These are phyloP conservation scores for Alternaria ethzedia DNA, from an alignment of 2,329 filamentous ascomycete species.

Conservation along the genomic window DNA sequence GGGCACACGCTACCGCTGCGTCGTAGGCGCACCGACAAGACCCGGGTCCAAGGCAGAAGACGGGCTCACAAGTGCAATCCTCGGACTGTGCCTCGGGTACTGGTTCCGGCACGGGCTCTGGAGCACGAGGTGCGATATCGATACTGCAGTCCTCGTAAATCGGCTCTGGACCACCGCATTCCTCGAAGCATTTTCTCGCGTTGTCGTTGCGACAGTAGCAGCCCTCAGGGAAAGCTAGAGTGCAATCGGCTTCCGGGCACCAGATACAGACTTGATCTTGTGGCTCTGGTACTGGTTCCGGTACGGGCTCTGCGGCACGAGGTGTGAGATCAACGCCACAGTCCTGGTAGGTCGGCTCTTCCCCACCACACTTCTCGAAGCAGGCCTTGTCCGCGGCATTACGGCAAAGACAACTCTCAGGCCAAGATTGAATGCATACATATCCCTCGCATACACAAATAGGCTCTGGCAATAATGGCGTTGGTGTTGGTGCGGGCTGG, in stretches of 20 bases:
- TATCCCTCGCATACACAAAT: slow-evolving; percentile 24
- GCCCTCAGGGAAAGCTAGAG: slow-evolving; percentile 29
- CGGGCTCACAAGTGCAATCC: no score
- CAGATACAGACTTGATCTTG: slow-evolving; percentile 19
- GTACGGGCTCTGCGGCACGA: background rate
- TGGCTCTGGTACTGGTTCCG: background rate
- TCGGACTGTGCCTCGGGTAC: background rate
- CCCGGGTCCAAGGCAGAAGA: slow-evolving; percentile 23
- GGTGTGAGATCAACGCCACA: background rate
- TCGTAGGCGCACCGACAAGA: slow-evolving; percentile 38
- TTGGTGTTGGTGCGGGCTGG: background rate
- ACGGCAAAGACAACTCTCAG: background rate
- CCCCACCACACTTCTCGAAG: background rate
- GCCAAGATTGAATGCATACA: slow-evolving; percentile 12
- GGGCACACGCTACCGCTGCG: slow-evolving; percentile 27
- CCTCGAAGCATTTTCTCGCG: slow-evolving; percentile 28
- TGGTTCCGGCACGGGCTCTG: background rate
- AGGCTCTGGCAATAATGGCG: background rate
- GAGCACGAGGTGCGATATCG: background rate
- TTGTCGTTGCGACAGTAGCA: slow-evolving; percentile 36
- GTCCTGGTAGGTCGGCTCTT: background rate
- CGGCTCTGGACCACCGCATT: slow-evolving; percentile 27
- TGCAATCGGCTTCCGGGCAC: slow-evolving; percentile 19
- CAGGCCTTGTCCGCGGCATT: background rate
- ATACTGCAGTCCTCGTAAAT: background rate